A percentile compares a stretch with the other conserved stretches of the same genome.
Evolutionary conservation across 257 asterid species (phyloP).

Genomic region (Solanum chmielewskii): DNA sequence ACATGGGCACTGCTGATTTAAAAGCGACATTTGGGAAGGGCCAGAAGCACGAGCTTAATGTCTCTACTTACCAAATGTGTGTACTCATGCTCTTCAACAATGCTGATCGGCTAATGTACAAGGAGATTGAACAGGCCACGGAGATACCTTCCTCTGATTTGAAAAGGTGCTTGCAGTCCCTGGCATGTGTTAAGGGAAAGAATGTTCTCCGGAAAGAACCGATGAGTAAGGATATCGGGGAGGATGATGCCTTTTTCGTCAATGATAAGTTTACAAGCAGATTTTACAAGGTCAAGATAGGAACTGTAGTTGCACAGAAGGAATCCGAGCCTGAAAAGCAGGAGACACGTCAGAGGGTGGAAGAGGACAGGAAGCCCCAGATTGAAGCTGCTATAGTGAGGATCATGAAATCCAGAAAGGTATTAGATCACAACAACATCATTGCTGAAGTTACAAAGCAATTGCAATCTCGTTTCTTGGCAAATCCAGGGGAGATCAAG

Average conservation of each 20-base stretch:
- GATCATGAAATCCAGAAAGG: constrained; percentile 80
- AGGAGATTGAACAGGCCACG: constrained; percentile 76
- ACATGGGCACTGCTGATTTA: constrained; percentile 86
- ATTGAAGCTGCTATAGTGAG: constrained; percentile 85
- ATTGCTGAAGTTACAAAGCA: constrained; percentile 81
- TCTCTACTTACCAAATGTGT: constrained; percentile 88
- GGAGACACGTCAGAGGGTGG: constrained; percentile 87
- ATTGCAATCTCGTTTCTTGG: constrained; percentile 72
- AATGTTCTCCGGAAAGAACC: constrained; percentile 73
- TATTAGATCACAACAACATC: constrained; percentile 75
- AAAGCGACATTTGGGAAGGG: constrained; percentile 71
- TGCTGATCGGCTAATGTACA: constrained; percentile 50
- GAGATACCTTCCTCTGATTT: constrained; percentile 70
- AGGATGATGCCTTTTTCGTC: constrained; percentile 50
- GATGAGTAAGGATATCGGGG: constrained; percentile 78
- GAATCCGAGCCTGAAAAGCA: constrained; percentile 89
- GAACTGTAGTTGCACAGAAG: constrained; percentile 85
- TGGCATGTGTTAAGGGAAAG: constrained; percentile 83
- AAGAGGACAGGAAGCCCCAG: constrained; percentile 90
- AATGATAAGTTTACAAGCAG: constrained; percentile 71
- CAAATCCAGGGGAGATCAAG: constrained; percentile 78
- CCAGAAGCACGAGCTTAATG: constrained; percentile 78
- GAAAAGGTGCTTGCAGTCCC: constrained; percentile 73
- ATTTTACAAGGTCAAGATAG: constrained; percentile 75
- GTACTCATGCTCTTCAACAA: constrained; percentile 72